Base-by-base conservation (phyloP, 805 yeast genomes). In the Teunomyces cretensis region DNA sequence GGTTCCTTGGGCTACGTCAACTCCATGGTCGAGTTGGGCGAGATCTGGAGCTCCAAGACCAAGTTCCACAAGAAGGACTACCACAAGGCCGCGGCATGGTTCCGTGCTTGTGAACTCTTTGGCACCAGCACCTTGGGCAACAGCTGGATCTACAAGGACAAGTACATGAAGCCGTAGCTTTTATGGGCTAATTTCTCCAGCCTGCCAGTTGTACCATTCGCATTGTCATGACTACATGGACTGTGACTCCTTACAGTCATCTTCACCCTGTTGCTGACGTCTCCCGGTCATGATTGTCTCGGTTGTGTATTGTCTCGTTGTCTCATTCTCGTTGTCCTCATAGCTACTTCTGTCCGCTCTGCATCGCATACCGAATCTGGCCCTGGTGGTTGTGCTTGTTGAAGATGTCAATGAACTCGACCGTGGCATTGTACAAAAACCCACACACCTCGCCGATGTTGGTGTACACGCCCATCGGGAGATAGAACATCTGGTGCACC, bases 101-200 rank as follows among this genome's bases (percentile, higher is more conserved):
- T 80, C 46, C 70, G 91, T 33, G 64, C 80, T 27, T 85, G 88
- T 12, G 89, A 82, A 43, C 65, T 73, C 24, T 73, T 75, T 51
- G 90, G 90, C 3, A 76, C 76, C 16, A 76, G 73, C 51, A 64
- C 82, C 44, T 76, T 82, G 19, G 91, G 90, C 0, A 81, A 84
- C 46, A 78, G 82, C 48, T 86, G 92, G 92, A 83, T 85, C 30
- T 80, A 84, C 65, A 85, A 83, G 61, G 80, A 79, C 39, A 85
- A 84, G 67, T 85, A 86, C 55, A 12, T 30, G 13, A 14, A 30
- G 12, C 33, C n/a, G n/a, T n/a, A n/a, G n/a, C n/a, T n/a, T n/a
- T n/a, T 19, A 19, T 19, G 22, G 22, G 22, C n/a, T n/a, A n/a
- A n/a, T n/a, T n/a, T n/a, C n/a, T n/a, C n/a, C n/a, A n/a, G n/a